Evolutionary conservation across 352 stramenopile genomes (phyloP).

Genomic region (Phytophthora pistaciae): DNA sequence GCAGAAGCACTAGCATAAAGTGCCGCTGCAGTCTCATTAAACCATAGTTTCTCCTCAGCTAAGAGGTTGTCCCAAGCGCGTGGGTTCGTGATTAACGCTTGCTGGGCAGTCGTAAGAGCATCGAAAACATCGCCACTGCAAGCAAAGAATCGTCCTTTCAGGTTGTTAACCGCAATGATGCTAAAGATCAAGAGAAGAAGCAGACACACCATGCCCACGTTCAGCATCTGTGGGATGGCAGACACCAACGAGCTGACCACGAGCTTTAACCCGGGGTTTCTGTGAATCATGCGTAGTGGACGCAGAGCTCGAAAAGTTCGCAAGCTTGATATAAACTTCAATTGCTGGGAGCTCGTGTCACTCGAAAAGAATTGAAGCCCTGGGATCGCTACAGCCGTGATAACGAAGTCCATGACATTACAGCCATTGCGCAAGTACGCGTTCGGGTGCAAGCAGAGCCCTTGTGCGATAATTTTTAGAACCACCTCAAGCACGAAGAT

Average conservation of each 20-base stretch:
- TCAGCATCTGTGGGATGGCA: conserved; percentile 84
- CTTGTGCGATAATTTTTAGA: conserved; percentile 82
- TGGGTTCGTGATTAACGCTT: conserved; percentile 53
- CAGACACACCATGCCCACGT: conserved; percentile 83
- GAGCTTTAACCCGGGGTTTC: conserved; percentile 80
- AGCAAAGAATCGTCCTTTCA: conserved; percentile 88
- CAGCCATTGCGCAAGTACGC: conserved; percentile 84
- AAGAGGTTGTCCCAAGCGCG: conserved; percentile 59
- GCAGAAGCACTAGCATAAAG: conserved; percentile 22
- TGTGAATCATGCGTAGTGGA: conserved; percentile 84
- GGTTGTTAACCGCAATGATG: conserved; percentile 92
- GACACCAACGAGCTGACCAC: conserved; percentile 88
- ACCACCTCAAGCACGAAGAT: conserved; percentile 84
- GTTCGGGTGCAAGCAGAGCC: conserved; percentile 56
- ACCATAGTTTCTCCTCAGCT: conserved; percentile 49
- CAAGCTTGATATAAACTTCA: conserved; percentile 60
- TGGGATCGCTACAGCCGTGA: conserved; percentile 60
- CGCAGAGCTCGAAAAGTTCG: conserved; percentile 74
- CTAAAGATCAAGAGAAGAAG: conserved; percentile 92
- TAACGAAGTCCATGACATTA: conserved; percentile 89
- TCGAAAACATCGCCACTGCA: conserved; percentile 67
- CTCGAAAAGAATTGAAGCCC: conserved; percentile 28
- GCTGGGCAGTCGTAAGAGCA: conserved; percentile 36
- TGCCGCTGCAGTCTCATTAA: conserved; percentile 23
- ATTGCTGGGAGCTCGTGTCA: conserved; percentile 9